Percentiles rank a stretch among this genome's conserved stretches.
phyloP scores from a whole-genome alignment of 1,284 basidiomycete species.

The Tremellales sp. region DNA sequence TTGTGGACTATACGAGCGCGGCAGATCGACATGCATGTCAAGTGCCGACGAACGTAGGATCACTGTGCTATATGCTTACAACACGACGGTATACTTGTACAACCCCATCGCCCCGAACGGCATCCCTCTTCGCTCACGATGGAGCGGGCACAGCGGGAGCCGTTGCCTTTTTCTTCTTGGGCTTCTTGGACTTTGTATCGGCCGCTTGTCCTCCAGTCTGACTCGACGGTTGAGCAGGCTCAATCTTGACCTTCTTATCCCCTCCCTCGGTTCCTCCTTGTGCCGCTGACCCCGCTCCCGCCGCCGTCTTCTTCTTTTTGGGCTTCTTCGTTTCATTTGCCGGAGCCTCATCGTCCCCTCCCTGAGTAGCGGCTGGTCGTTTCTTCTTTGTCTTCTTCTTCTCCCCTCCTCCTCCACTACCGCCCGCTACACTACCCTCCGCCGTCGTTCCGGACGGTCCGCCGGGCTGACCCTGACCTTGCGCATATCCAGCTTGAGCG shows the following conservation, averaged over 20 bases:
- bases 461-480: not conserved
- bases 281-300: not conserved
- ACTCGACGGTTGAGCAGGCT: no score
- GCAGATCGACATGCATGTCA: no score
- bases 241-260: not conserved
- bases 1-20: no score
- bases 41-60: no score
- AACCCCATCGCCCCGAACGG: no score
- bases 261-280: not conserved
- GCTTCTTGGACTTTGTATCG: conserved; percentile 6
- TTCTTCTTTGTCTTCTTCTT: conserved; percentile 23
- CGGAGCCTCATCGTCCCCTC: conserved; percentile 2
- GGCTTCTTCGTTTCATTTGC: conserved; percentile 1
- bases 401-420: not conserved
- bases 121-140: no score
- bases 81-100: no score
- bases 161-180: not conserved
- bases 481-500: not conserved
- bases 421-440: conserved; percentile 1
- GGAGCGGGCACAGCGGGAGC: no score
- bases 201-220: not conserved
- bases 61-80: no score
- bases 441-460: conserved; percentile 4
- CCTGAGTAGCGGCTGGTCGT: conserved; percentile 5
- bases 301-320: conserved; percentile 8